Evolutionary conservation across 495 filamentous ascomycete species (phyloP).

Genomic region (Penicillium coprophilum): DNA sequence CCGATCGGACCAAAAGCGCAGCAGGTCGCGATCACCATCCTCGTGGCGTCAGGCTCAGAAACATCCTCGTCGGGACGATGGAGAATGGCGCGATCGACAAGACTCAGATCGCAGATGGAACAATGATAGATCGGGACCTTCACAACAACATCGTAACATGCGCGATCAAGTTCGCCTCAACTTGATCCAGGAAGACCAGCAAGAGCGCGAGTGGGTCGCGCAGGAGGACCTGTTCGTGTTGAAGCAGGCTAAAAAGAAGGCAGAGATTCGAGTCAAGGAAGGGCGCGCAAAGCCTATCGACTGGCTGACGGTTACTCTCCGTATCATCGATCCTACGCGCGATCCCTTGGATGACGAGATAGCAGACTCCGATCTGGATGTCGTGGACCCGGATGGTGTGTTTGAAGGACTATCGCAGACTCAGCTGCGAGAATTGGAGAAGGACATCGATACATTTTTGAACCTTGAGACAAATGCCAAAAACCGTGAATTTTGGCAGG

Average conservation of each 20-base stretch:
- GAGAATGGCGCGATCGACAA: slow-evolving; percentile 30
- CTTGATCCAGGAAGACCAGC: slow-evolving; percentile 69
- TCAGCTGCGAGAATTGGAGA: slow-evolving; percentile 74
- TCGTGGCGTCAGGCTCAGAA: slow-evolving; percentile 42
- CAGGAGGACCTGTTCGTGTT: slow-evolving; percentile 96
- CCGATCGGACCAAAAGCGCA: slow-evolving; percentile 35
- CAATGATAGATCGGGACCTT: slow-evolving; percentile 21
- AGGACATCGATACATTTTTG: slow-evolving; percentile 84
- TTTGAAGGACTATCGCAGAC: slow-evolving; percentile 71
- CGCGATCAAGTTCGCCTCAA: slow-evolving; percentile 57
- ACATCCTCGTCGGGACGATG: slow-evolving; percentile 35
- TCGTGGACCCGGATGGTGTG: slow-evolving; percentile 80
- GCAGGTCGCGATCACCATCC: slow-evolving; percentile 46
- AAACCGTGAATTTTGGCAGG: slow-evolving; percentile 87
- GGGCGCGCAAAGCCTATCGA: slow-evolving; percentile 91
- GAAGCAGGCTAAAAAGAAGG: slow-evolving; percentile 97
- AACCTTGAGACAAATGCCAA: slow-evolving; percentile 72
- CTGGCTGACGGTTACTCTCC: slow-evolving; percentile 88
- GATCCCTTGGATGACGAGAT: slow-evolving; percentile 80
- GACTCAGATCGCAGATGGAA: slow-evolving; percentile 23
- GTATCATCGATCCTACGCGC: slow-evolving; percentile 81
- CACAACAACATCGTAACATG: slow-evolving; percentile 39
- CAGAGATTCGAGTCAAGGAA: slow-evolving; percentile 92
- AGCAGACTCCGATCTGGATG: slow-evolving; percentile 69
- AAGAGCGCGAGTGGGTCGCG: slow-evolving; percentile 80